Percentiles rank a stretch among this genome's conserved stretches.
phyloP scores from a whole-genome alignment of 2,329 filamentous ascomycete species.

The Alternaria infectoria region DNA sequence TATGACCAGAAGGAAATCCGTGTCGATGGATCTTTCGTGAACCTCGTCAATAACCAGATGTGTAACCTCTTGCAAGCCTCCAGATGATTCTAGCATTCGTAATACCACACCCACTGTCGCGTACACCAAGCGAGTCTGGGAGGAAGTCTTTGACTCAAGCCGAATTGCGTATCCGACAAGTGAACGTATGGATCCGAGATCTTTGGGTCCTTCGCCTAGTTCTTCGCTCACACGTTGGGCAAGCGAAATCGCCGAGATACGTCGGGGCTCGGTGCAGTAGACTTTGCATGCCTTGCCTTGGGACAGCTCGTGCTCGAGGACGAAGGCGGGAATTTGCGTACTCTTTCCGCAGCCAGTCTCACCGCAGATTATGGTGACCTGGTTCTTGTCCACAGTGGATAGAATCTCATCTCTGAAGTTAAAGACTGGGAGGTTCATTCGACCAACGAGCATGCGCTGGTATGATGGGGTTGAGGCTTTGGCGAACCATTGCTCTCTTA shows the following conservation, averaged over 20 bases:
- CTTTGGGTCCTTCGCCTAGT: slow-evolving; percentile 81
- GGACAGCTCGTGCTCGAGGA: slow-evolving; percentile 86
- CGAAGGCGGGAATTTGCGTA: slow-evolving; percentile 93
- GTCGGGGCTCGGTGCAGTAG: slow-evolving; percentile 91
- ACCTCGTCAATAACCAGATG: slow-evolving; percentile 98
- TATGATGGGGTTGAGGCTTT: slow-evolving; percentile 64
- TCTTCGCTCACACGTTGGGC: slow-evolving; percentile 94
- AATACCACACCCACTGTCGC: slow-evolving; percentile 93
- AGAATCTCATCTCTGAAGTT: slow-evolving; percentile 80
- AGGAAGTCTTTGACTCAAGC: slow-evolving; percentile 83
- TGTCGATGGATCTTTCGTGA: slow-evolving; percentile 89
- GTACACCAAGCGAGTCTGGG: slow-evolving; percentile 84
- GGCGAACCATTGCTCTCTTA: slow-evolving; percentile 59
- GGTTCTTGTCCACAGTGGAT: slow-evolving; percentile 75
- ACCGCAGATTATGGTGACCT: slow-evolving; percentile 91
- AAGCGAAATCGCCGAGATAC: slow-evolving; percentile 94
- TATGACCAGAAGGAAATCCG: slow-evolving; percentile 92
- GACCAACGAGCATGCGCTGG: slow-evolving; percentile 77
- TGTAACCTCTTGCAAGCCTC: slow-evolving; percentile 86
- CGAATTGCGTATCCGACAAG: slow-evolving; percentile 94
- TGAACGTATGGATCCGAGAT: slow-evolving; percentile 81
- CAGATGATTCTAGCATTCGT: slow-evolving; percentile 91
- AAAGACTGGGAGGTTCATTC: slow-evolving; percentile 89
- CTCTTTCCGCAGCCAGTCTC: slow-evolving; percentile 98
- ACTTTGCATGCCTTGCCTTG: slow-evolving; percentile 85